Conservation (phyloP, 2,329 filamentous ascomycete species). For the Pestalotiopsis sp. region DNA sequence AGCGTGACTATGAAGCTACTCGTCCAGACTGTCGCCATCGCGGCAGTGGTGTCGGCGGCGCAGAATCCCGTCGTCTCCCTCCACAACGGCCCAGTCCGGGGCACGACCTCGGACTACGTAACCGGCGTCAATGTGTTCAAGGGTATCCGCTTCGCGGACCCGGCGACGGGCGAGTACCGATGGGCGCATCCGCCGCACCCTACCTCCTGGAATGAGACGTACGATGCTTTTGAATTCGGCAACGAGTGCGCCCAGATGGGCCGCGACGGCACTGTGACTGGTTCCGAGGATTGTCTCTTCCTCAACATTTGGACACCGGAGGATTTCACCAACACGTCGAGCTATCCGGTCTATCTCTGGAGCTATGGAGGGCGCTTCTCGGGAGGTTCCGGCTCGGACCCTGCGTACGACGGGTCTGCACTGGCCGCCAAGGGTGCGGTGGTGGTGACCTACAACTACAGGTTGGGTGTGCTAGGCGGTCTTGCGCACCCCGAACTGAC, state of each 20-base stretch:
- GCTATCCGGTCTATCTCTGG: constrained; percentile 23
- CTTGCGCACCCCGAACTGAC: constrained; percentile 28
- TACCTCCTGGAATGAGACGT: constrained; percentile 16
- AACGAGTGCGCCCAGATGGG: constrained; percentile 28
- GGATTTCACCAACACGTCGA: constrained; percentile 15
- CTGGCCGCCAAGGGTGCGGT: constrained; percentile 24
- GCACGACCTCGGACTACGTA: constrained; percentile 24
- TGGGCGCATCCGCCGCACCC: constrained; percentile 20
- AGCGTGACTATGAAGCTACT: neutral
- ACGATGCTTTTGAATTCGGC: constrained; percentile 21
- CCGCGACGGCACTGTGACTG: constrained; percentile 8
- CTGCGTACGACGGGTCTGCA: constrained; percentile 23
- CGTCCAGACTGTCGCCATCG: neutral
- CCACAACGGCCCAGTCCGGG: constrained; percentile 19
- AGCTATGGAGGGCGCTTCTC: constrained; percentile 19
- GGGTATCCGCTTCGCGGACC: constrained; percentile 27
- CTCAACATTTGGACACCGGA: constrained; percentile 24
- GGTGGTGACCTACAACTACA: constrained; percentile 27
- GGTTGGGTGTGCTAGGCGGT: constrained; percentile 24
- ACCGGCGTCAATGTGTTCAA: constrained; percentile 26
- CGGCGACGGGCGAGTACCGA: constrained; percentile 20
- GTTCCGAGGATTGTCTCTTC: constrained; percentile 24
- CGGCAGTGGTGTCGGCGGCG: neutral
- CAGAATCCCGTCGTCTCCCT: neutral
- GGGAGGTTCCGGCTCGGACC: constrained; percentile 19